Conservation (phyloP, 1,284 basidiomycete species). For the Tilletia walkeri region DNA sequence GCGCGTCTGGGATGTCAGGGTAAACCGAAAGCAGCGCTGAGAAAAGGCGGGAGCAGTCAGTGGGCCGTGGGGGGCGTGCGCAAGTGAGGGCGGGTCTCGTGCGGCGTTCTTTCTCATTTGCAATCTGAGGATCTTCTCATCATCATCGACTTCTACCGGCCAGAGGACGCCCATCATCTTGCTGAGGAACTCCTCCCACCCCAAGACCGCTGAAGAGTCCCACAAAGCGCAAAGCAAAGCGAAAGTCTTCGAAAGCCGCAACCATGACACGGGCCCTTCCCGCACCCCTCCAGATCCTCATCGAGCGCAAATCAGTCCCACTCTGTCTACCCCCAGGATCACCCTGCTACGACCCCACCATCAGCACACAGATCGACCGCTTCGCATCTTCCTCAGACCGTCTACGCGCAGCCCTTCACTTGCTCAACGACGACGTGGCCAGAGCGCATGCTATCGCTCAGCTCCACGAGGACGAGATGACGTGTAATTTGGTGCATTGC, state of each 20-base stretch:
- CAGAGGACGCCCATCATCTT: too few species aligned
- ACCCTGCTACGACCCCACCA: slow-evolving; percentile 7
- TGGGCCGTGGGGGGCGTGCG: too few species aligned
- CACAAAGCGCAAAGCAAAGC: background rate
- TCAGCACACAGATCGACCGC: background rate
- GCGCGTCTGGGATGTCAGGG: too few species aligned
- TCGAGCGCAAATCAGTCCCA: slow-evolving; percentile 11
- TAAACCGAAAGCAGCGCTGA: too few species aligned
- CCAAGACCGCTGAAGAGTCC: background rate
- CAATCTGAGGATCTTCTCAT: too few species aligned
- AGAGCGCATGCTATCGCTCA: slow-evolving; percentile 4
- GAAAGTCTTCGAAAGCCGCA: background rate
- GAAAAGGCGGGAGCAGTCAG: too few species aligned
- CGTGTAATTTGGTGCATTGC: slow-evolving; percentile 4
- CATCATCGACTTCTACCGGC: too few species aligned
- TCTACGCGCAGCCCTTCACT: slow-evolving; percentile 1
- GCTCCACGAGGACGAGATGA: background rate
- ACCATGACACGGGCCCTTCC: background rate
- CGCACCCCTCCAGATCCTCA: background rate
- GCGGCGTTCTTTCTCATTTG: too few species aligned
- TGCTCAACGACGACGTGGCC: slow-evolving; percentile 5
- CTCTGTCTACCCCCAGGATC: slow-evolving; percentile 2
- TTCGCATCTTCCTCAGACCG: background rate
- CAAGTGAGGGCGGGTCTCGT: too few species aligned
- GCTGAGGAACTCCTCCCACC: too few species aligned